A percentile compares a stretch with the other conserved stretches of the same genome.
Conservation (phyloP, 2,329 filamentous ascomycete genomes). For the Cordyceps cicadae region DNA sequence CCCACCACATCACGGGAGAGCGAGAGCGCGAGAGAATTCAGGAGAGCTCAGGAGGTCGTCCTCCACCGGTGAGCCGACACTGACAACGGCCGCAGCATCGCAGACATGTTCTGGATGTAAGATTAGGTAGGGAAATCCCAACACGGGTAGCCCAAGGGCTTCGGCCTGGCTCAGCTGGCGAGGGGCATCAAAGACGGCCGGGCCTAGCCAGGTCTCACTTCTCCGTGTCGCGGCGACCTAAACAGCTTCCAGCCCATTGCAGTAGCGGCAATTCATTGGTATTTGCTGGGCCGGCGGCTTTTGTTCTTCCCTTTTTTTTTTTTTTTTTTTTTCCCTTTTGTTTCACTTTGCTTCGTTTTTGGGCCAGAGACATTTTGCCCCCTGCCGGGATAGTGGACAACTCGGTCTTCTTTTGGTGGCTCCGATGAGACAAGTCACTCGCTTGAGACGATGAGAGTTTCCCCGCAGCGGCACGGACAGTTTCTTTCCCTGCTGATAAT, state of each 20-base stretch:
- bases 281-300: background rate
- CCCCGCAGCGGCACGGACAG: too few species aligned
- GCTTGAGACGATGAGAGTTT: too few species aligned
- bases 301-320: background rate
- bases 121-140: background rate
- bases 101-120: background rate
- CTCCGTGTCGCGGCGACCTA: background rate
- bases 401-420: too few species aligned
- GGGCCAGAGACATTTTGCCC: too few species aligned
- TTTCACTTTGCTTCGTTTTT: background rate
- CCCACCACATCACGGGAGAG: background rate
- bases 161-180: background rate
- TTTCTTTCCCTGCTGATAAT: too few species aligned
- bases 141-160: background rate
- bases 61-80: background rate
- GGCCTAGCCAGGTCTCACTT: background rate
- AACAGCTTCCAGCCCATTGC: background rate
- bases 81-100: background rate
- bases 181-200: background rate
- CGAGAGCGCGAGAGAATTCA: background rate
- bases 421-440: too few species aligned
- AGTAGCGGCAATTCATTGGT: background rate
- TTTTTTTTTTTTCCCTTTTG: background rate
- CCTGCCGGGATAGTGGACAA: too few species aligned
- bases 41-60: background rate